phyloP scores from a whole-genome alignment of 2,329 filamentous ascomycete genomes.

The Aspergillus novoparasiticus region DNA sequence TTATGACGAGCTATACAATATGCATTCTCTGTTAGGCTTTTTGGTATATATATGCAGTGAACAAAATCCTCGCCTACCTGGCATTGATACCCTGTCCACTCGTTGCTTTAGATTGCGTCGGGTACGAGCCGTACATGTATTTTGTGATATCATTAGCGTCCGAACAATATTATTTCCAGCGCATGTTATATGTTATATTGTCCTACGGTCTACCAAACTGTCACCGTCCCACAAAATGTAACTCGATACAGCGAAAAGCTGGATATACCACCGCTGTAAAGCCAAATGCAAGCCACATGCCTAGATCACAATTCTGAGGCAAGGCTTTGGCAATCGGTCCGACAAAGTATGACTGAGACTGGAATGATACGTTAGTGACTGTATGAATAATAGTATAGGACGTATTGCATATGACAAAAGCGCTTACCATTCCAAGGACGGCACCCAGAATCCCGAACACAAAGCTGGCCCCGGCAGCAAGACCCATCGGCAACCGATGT shows the following conservation, averaged over 20 bases:
- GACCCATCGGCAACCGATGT: conserved; percentile 39
- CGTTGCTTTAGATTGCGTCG: neutral
- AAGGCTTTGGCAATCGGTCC: conserved; percentile 36
- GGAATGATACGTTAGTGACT: neutral
- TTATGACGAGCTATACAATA: neutral
- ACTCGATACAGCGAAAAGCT: conserved; percentile 33
- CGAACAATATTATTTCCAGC: neutral
- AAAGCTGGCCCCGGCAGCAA: conserved; percentile 39
- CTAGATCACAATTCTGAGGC: conserved; percentile 34
- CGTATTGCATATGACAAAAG: neutral
- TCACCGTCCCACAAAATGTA: conserved; percentile 24
- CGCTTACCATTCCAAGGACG: conserved; percentile 40
- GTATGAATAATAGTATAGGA: neutral
- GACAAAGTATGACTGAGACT: conserved; percentile 39
- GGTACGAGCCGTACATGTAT: neutral
- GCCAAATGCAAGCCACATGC: conserved; percentile 35
- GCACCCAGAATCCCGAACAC: conserved; percentile 40
- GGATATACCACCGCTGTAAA: conserved; percentile 37
- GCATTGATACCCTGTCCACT: conserved; percentile 5
- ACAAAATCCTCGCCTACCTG: neutral
- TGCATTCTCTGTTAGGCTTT: neutral
- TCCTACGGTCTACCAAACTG: neutral
- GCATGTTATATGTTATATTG: neutral
- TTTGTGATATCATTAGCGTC: neutral
- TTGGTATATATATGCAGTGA: neutral